These are phyloP conservation scores for Backusella mclennaniae DNA, from an alignment of 192 early-diverging fungal species.

Conservation along the genomic window DNA sequence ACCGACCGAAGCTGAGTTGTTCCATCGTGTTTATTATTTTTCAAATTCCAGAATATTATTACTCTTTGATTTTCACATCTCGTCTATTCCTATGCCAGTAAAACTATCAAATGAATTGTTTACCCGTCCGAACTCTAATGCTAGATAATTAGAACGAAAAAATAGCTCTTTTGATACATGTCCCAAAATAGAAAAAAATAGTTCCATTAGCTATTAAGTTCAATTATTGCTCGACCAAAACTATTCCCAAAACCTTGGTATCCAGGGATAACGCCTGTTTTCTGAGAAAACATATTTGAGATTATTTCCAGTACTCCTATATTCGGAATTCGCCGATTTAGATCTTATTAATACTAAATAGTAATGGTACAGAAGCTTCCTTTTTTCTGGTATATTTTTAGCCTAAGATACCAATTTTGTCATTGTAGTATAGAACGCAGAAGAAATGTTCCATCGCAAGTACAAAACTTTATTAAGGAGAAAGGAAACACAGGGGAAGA, in stretches of 20 bases:
- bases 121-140: background rate
- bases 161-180: background rate
- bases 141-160: background rate
- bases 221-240: background rate
- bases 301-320: background rate
- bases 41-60: background rate
- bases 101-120: background rate
- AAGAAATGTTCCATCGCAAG: background rate
- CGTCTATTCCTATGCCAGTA: background rate
- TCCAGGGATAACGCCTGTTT: background rate
- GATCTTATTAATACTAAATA: slow-evolving; percentile 2
- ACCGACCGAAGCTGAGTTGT: background rate
- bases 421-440: background rate
- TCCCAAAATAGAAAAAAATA: background rate
- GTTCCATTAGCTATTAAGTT: background rate
- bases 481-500: slow-evolving; percentile 3
- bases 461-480: slow-evolving; percentile 5
- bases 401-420: background rate
- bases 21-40: background rate
- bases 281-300: background rate
- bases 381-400: background rate
- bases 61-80: background rate
- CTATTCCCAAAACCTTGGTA: background rate
- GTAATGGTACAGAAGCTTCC: background rate
- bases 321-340: background rate